Evolutionary conservation across 2,329 filamentous ascomycete species (phyloP), one percentile per base, ranked within the genome.

Genomic region (Botryotinia convoluta): DNA sequence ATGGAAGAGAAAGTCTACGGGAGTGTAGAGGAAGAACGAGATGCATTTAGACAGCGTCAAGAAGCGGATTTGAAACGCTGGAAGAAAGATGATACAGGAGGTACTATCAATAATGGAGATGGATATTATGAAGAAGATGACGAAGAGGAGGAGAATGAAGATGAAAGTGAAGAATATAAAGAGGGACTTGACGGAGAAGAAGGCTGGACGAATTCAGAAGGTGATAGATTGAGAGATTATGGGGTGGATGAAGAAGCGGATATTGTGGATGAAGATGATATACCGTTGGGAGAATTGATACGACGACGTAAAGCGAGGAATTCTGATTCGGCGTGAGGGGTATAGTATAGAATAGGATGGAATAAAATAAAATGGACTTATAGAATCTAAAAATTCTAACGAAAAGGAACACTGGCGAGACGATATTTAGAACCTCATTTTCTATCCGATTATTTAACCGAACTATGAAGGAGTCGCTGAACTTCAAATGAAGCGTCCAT

Each of bases 201-300:
- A 60, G 87, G 84, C 8, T 96, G 93, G 93, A 89, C 86, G 0
- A 95, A 95, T 77, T 86, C 88, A 0, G 92, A 95, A 70, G 93
- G 93, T 1, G 92, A 95, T 79, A 85, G 89, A 48, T 82, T 96
- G 68, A 85, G 87, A 60, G 93, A 96, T 78, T 96, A 91, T 79
- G 93, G 93, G 2, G 92, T 96, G 0, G 93, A 95, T 77, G 92
- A 94, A 78, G 91, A 93, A 22, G 87, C 87, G 0, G 91, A 94
- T 74, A 85, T 87, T 64, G 29, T 80, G 42, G 86, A 87, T 75
- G 85, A 86, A 60, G 87, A 89, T 75, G 90, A 94, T 77, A 83
- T 95, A 22, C 93, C 92, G 0, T 82, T 95, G 59, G 89, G 88
- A 6, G 90, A 93, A 79, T 78, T 95, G 22, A 82, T 94, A 62